phyloP scores from a whole-genome alignment of 805 yeast species.

The Ogataea populi-albae region DNA sequence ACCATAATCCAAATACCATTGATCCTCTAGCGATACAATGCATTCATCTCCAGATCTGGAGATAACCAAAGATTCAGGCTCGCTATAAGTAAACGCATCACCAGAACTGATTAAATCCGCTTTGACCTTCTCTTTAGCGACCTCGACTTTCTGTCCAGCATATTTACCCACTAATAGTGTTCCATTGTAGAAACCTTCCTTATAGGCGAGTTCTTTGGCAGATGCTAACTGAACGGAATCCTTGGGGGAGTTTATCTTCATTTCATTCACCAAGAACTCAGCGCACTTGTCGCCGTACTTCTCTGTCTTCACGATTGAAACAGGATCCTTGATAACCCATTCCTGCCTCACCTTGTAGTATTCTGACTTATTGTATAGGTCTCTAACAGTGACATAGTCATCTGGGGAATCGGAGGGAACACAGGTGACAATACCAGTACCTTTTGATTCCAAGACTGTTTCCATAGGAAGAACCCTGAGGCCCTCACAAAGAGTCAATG shows the following conservation, averaged over 20 bases:
- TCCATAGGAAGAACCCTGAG: conserved; percentile 95
- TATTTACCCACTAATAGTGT: conserved; percentile 75
- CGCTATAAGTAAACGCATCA: conserved; percentile 85
- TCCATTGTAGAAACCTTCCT: conserved; percentile 96
- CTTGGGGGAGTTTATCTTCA: conserved; percentile 93
- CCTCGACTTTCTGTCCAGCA: conserved; percentile 86
- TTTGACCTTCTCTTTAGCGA: conserved; percentile 83
- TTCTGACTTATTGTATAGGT: conserved; percentile 84
- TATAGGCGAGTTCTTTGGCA: conserved; percentile 93
- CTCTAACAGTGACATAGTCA: conserved; percentile 84
- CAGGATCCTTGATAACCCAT: conserved; percentile 77
- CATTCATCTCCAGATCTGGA: conserved; percentile 97
- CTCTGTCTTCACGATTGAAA: conserved; percentile 75
- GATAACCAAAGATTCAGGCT: conserved; percentile 86
- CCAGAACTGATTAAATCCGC: conserved; percentile 75
- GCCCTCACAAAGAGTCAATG: conserved; percentile 65
- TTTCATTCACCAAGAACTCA: conserved; percentile 72
- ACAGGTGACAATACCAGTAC: conserved; percentile 99
- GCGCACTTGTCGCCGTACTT: conserved; percentile 90
- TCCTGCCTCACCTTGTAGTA: conserved; percentile 79
- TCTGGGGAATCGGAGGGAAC: conserved; percentile 99
- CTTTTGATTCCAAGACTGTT: conserved; percentile 89
- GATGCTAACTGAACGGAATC: conserved; percentile 80
- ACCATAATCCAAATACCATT: conserved; percentile 98
- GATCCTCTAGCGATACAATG: conserved; percentile 95